Evolutionary conservation across 2,329 filamentous ascomycete genomes (phyloP).

Genomic region (Botrytis porri): DNA sequence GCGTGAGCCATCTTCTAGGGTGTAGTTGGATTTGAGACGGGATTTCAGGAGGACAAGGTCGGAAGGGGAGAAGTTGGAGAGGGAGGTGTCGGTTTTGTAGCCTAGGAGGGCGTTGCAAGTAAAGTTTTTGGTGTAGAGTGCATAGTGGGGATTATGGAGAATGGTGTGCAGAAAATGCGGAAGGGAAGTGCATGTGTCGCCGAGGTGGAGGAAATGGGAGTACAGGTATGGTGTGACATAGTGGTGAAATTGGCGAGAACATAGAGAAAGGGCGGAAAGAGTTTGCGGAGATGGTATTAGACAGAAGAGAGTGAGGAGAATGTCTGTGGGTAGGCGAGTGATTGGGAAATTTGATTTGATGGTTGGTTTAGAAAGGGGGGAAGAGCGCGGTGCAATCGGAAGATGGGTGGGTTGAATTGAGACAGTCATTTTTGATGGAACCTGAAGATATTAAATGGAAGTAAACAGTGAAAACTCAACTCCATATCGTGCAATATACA

Average conservation of each 20-base stretch:
- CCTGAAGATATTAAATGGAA: background rate
- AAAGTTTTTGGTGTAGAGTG: constrained; percentile 14
- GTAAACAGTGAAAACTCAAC: background rate
- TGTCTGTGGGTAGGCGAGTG: constrained; percentile 1
- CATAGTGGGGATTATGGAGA: background rate
- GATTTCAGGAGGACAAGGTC: background rate
- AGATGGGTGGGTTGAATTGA: background rate
- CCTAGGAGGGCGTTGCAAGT: constrained; percentile 14
- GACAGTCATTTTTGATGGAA: background rate
- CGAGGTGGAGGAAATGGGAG: constrained; percentile 12
- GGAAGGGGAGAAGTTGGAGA: background rate
- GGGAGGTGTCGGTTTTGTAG: constrained; percentile 8
- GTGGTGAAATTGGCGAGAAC: constrained; percentile 6
- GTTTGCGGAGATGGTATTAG: background rate
- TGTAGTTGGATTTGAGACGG: background rate
- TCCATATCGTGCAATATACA: background rate
- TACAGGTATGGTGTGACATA: constrained; percentile 17
- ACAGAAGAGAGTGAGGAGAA: background rate
- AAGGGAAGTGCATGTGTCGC: constrained; percentile 15
- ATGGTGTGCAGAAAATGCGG: constrained; percentile 10
- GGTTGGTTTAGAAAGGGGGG: background rate
- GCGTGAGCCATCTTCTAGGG: background rate
- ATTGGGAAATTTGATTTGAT: background rate
- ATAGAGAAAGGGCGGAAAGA: constrained; percentile 10
- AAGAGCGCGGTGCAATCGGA: background rate